phyloP scores from a whole-genome alignment of 1,284 basidiomycete genomes.

The Agroathelia rolfsii region DNA sequence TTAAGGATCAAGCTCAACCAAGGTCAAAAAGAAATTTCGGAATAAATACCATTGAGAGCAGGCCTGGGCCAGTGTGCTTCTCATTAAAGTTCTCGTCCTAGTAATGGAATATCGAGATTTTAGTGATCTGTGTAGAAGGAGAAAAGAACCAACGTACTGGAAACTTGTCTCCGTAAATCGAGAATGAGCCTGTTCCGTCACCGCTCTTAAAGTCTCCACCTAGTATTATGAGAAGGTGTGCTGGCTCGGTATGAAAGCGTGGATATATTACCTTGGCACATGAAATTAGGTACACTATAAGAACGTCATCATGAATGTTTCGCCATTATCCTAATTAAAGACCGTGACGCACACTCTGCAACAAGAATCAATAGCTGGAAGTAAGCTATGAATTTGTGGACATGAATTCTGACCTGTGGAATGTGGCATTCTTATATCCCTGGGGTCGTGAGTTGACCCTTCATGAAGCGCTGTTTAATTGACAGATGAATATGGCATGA shows the following conservation, averaged over 20 bases:
- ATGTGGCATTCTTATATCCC: constrained; percentile 82
- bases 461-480: constrained; percentile 3
- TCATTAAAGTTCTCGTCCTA: constrained; percentile 92
- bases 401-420: constrained; percentile 65
- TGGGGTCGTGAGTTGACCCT: constrained; percentile 82
- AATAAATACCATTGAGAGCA: constrained; percentile 71
- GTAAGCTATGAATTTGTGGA: constrained; percentile 6
- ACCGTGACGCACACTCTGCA: constrained; percentile 57
- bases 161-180: constrained; percentile 91
- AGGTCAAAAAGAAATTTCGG: not conserved
- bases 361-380: constrained; percentile 12
- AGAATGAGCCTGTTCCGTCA: constrained; percentile 91
- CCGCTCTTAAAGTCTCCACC: constrained; percentile 83
- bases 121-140: not conserved
- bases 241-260: no score
- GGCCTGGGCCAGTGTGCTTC: constrained; percentile 79
- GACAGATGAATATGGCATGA: no score
- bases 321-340: constrained; percentile 6
- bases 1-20: constrained; percentile 5
- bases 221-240: constrained; percentile 21
- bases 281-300: constrained; percentile 67
- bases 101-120: constrained; percentile 1
- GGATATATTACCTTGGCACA: constrained; percentile 63
- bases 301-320: constrained; percentile 7
- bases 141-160: constrained; percentile 41